Evolutionary conservation across 495 filamentous ascomycete species (phyloP), one percentile per base, ranked within the genome.

Genomic region (Hypoxylon fragiforme): DNA sequence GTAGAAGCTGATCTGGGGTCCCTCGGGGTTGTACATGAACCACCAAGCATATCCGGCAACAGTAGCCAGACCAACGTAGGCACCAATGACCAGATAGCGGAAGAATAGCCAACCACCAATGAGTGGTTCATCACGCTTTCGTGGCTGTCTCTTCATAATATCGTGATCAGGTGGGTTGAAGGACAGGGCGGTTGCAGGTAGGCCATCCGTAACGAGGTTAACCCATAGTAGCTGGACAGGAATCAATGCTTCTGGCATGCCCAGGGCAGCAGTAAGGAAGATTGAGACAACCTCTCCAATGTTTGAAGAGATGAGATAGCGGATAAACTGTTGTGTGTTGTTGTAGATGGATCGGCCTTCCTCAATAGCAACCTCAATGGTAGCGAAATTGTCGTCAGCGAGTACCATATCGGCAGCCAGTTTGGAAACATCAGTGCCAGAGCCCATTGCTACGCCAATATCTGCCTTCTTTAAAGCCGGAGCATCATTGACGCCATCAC

Each of bases 311-410:
- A 99, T 99, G 41, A 99, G 80, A 69, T 99, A 99, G 20, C 95
- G 89, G 72, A 99, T 99, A 70, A 99, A 99, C 68, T 99, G 95
- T 68, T 99, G 95, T 2, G 95, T 99, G 79, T 99, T 99, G 85
- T 92, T 97, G 80, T 95, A 99, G 76, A 99, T 99, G 24, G 91
- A 91, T 44, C 95, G 86, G 44, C 95, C 95, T 72, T 99, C 95
- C 71, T 97, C 94, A 44, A 99, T 91, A 26, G 95, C 95, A 47
- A 89, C 81, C 63, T 92, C 89, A 65, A 99, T 99, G 19, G 95
- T 97, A 37, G 95, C 94, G 68, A 99, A 99, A 75, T 99, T 99
- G 72, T 97, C 88, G 75, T 99, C 95, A 20, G 91, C 91, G 43
- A 99, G 85, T 11, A 99, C 94, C 95, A 99, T 99, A 69, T 99